Evolutionary conservation across 257 asterid species (phyloP).

Genomic region (Solanum infundibuliforme): DNA sequence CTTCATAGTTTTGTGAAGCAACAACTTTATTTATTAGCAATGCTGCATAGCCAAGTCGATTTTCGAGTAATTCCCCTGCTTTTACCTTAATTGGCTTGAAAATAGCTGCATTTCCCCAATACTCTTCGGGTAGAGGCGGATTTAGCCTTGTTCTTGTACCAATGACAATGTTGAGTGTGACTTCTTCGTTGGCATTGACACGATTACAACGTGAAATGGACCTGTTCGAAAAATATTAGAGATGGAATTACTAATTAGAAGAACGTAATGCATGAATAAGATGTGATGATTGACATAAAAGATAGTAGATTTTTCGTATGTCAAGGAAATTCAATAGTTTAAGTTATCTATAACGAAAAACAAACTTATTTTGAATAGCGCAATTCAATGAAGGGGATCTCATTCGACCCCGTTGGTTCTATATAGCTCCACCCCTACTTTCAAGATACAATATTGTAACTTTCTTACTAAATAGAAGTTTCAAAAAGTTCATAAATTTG

Average conservation of each 20-base stretch:
- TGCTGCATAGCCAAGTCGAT: slow-evolving; percentile 6
- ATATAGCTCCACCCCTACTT: not conserved
- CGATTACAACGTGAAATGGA: not conserved
- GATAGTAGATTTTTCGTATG: no score
- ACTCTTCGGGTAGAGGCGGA: slow-evolving; percentile 20
- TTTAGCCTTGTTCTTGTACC: slow-evolving; percentile 25
- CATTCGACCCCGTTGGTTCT: no score
- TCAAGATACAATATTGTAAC: not conserved
- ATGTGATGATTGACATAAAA: no score
- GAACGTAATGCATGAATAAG: no score
- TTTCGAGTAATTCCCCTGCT: not conserved
- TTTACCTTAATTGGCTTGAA: not conserved
- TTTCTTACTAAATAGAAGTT: no score
- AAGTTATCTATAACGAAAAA: no score
- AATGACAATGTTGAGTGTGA: not conserved
- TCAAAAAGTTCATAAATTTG: no score
- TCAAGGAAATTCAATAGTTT: no score
- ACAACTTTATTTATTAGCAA: not conserved
- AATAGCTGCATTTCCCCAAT: slow-evolving; percentile 26
- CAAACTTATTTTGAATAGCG: no score
- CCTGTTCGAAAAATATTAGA: not conserved
- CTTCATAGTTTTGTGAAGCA: not conserved
- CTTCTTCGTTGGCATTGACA: not conserved
- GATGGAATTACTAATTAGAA: not conserved
- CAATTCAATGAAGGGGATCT: no score